Evolutionary conservation across 148 eudicot species (phyloP).

Genomic region (Rhododendron simsii): DNA sequence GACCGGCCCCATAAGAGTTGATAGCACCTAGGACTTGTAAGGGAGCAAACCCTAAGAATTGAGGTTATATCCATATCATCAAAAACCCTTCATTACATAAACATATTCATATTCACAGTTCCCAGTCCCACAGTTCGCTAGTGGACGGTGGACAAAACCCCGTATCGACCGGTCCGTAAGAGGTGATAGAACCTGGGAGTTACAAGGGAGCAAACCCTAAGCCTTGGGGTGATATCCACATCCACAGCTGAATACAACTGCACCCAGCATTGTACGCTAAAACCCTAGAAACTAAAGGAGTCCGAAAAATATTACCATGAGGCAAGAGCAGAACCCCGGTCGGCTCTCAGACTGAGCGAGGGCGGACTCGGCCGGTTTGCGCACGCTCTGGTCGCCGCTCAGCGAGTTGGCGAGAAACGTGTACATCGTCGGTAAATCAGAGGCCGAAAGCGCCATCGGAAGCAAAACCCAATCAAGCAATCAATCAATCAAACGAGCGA

Average conservation of each 20-base stretch:
- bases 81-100: constrained; percentile 6
- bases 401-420: constrained; percentile 70
- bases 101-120: neutral
- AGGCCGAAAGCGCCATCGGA: constrained; percentile 72
- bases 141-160: neutral
- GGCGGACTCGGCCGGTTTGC: too few relatives aligned
- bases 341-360: too few relatives aligned
- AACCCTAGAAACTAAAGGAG: too few relatives aligned
- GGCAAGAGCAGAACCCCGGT: too few relatives aligned
- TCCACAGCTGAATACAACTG: too few relatives aligned
- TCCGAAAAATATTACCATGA: too few relatives aligned
- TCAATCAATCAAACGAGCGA: neutral
- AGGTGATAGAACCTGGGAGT: neutral
- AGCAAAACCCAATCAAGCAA: neutral
- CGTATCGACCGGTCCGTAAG: neutral
- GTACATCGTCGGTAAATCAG: constrained; percentile 86
- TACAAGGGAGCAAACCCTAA: too few relatives aligned
- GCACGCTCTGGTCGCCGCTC: too few relatives aligned
- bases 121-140: neutral
- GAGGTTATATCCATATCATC: neutral
- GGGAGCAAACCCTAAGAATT: too few relatives aligned
- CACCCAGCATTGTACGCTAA: too few relatives aligned
- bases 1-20: neutral
- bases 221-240: too few relatives aligned
- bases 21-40: neutral